Percentiles rank a stretch among this genome's conserved stretches.
These are phyloP conservation scores for Lathyrus tuberosus DNA, from an alignment of 306 rosid genomes.

Conservation along the genomic window DNA sequence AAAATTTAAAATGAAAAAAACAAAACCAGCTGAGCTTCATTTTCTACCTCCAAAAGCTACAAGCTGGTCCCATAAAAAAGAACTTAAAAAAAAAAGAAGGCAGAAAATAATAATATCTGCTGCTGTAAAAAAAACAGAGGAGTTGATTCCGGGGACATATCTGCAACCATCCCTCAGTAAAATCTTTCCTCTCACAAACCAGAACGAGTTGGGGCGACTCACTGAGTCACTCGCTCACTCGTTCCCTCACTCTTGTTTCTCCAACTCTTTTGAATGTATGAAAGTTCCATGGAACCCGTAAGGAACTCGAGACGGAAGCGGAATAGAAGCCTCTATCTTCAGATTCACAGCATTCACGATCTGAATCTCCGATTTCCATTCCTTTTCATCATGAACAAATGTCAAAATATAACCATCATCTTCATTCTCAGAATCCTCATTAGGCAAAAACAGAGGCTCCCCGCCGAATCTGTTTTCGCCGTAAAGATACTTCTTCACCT, in stretches of 20 bases:
- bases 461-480: slow-evolving; percentile 78
- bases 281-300: slow-evolving; percentile 97
- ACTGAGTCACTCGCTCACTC: neutral
- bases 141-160: slow-evolving; percentile 50
- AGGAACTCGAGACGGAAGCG: slow-evolving; percentile 89
- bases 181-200: slow-evolving; percentile 46
- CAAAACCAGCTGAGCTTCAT: slow-evolving; percentile 90
- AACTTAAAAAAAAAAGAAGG: slow-evolving; percentile 19
- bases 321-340: slow-evolving; percentile 72
- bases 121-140: slow-evolving; percentile 39
- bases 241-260: slow-evolving; percentile 53
- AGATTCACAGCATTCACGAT: slow-evolving; percentile 74
- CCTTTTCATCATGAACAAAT: slow-evolving; percentile 88
- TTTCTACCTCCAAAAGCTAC: slow-evolving; percentile 76
- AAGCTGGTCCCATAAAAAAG: slow-evolving; percentile 63
- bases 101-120: slow-evolving; percentile 28
- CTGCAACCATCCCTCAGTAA: slow-evolving; percentile 78
- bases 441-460: slow-evolving; percentile 86
- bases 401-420: slow-evolving; percentile 81
- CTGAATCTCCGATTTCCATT: slow-evolving; percentile 76
- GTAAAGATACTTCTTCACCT: slow-evolving; percentile 57
- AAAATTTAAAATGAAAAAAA: slow-evolving; percentile 50
- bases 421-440: slow-evolving; percentile 49
- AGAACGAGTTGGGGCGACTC: neutral
- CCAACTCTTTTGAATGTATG: slow-evolving; percentile 61